Evolutionary conservation across 306 rosid species (phyloP).

Genomic region (Pueraria montana): DNA sequence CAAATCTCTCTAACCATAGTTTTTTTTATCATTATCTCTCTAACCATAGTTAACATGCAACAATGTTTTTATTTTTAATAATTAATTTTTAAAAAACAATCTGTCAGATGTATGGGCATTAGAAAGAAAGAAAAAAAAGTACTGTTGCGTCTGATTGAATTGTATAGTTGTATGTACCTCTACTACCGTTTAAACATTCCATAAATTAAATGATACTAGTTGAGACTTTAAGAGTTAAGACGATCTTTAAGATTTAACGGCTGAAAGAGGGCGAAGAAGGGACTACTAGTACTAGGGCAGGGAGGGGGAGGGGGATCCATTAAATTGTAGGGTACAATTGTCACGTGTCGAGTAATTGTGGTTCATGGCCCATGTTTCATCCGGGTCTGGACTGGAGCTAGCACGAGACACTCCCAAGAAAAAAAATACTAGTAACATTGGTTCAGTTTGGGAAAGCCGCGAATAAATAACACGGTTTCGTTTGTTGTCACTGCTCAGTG

Average conservation of each 20-base stretch:
- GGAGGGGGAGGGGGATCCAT: background rate
- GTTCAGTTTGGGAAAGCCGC: constrained; percentile 30
- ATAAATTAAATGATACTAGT: background rate
- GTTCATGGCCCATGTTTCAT: constrained; percentile 68
- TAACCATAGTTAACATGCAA: no score
- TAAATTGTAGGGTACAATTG: constrained; percentile 42
- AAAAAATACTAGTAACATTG: background rate
- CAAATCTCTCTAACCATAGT: background rate
- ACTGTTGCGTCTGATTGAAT: background rate
- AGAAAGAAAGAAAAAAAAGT: background rate
- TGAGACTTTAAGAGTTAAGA: background rate
- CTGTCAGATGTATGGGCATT: background rate
- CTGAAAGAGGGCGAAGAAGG: background rate
- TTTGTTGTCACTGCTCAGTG: background rate
- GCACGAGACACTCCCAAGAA: constrained; percentile 38
- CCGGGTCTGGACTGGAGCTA: constrained; percentile 42
- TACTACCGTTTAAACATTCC: constrained; percentile 24
- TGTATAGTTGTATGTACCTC: constrained; percentile 8
- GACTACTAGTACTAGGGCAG: no score
- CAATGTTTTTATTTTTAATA: no score
- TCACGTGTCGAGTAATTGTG: constrained; percentile 78
- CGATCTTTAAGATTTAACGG: background rate
- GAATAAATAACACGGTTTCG: constrained; percentile 42
- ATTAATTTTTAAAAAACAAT: no score
- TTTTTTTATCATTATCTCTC: no score